A percentile compares a stretch with the other conserved stretches of the same genome.
Conservation (phyloP, 1,139 yeast species). For the Debaryomyces singareniensis region DNA sequence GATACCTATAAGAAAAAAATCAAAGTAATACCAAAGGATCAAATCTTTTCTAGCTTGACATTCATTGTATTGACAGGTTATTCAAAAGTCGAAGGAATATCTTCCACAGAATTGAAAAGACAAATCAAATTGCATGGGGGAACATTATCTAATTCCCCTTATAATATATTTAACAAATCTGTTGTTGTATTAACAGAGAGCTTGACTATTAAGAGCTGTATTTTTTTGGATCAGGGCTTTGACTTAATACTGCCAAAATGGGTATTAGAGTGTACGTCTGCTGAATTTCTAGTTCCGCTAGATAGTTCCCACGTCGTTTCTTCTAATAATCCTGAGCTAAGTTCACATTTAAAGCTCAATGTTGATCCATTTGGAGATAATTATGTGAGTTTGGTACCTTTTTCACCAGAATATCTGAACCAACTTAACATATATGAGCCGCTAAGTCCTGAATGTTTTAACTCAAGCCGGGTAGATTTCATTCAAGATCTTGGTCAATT, state of each 20-base stretch:
- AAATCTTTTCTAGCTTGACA: constrained; percentile 18
- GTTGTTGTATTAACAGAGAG: constrained; percentile 43
- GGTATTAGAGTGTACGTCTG: constrained; percentile 59
- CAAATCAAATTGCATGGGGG: constrained; percentile 51
- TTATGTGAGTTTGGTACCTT: constrained; percentile 20
- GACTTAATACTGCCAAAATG: constrained; percentile 66
- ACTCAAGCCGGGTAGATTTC: constrained; percentile 6
- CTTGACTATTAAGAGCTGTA: constrained; percentile 38
- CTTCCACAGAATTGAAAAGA: constrained; percentile 27
- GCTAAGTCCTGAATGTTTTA: constrained; percentile 8
- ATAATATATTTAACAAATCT: constrained; percentile 12
- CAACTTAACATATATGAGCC: constrained; percentile 1
- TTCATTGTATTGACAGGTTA: constrained; percentile 29
- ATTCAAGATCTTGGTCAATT: constrained; percentile 6
- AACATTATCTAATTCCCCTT: constrained; percentile 13
- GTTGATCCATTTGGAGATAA: constrained; percentile 56
- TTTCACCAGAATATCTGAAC: constrained; percentile 2
- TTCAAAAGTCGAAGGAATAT: constrained; percentile 18
- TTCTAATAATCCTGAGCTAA: constrained; percentile 9
- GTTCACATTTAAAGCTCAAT: constrained; percentile 12
- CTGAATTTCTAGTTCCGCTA: constrained; percentile 37
- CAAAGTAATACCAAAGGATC: constrained; percentile 10
- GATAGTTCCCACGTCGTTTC: constrained; percentile 55
- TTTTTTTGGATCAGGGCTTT: constrained; percentile 38
- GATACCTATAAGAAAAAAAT: constrained; percentile 7